Evolutionary conservation across 2,329 filamentous ascomycete genomes (phyloP).

Genomic region (Macroventuria anomochaeta): DNA sequence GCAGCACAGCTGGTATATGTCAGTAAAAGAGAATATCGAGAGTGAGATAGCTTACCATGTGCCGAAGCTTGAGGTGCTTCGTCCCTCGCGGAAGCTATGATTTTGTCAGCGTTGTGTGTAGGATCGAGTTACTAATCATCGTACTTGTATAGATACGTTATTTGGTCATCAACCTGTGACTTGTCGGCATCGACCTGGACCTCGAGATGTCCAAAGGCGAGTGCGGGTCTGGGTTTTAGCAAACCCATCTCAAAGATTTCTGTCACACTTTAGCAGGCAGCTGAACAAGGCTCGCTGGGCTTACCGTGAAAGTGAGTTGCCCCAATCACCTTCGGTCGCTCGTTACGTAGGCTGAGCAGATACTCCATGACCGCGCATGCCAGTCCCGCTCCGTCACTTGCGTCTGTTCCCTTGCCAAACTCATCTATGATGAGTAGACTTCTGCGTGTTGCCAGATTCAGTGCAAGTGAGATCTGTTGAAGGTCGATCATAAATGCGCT

Average conservation of each 20-base stretch:
- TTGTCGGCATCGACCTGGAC: slow-evolving; percentile 65
- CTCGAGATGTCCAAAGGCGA: slow-evolving; percentile 75
- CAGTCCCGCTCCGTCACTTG: slow-evolving; percentile 68
- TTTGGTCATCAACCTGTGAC: slow-evolving; percentile 63
- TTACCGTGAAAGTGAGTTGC: slow-evolving; percentile 69
- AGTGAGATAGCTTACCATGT: slow-evolving; percentile 57
- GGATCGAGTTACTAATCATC: slow-evolving; percentile 15
- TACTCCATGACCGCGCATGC: slow-evolving; percentile 67
- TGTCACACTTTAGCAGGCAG: slow-evolving; percentile 54
- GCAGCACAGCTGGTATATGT: slow-evolving; percentile 69
- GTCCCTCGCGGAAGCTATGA: slow-evolving; percentile 62
- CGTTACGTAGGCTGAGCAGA: slow-evolving; percentile 56
- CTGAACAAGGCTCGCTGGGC: slow-evolving; percentile 37
- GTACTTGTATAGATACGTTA: slow-evolving; percentile 75
- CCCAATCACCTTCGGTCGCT: slow-evolving; percentile 65
- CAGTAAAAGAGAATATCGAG: background rate
- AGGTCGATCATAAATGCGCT: slow-evolving; percentile 82
- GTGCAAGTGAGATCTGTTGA: slow-evolving; percentile 80
- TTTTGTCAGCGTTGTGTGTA: slow-evolving; percentile 18
- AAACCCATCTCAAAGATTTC: slow-evolving; percentile 74
- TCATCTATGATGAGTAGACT: slow-evolving; percentile 93
- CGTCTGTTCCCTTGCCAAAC: slow-evolving; percentile 76
- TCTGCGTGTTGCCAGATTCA: slow-evolving; percentile 74
- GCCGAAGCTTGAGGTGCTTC: slow-evolving; percentile 82
- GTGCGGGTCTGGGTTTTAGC: slow-evolving; percentile 56